Evolutionary conservation across 305 asterid species (phyloP), one percentile per base, ranked within the genome.

Genomic region (Andrographis paniculata): DNA sequence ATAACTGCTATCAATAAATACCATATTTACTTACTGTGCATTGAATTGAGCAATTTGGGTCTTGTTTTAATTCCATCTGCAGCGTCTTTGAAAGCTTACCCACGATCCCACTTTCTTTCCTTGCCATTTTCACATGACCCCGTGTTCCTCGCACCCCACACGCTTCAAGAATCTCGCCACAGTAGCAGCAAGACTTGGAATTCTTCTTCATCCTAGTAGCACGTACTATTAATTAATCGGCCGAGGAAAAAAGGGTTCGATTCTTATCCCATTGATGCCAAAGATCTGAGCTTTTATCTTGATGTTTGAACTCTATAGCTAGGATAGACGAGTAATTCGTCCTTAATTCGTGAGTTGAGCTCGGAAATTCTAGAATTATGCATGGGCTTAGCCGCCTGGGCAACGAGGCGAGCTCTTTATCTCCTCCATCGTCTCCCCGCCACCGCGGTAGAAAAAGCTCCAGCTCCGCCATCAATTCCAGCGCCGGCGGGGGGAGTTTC

Each of bases 381-480:
- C 96, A 83, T 88, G 95, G 95, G 68, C 68, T 76, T 48, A 89
- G 97, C 81, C 84, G 95, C 62, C 77, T 89, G 67, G 73, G 89
- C 65, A 82, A 71, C 79, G 92, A 84, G 55, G 80, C 43, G 62
- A 69, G 73, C 13, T 65, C 83, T 38, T 20, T 55, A 40, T 76
- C 84, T 14, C 84, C 84, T 51, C 84, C 80, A 57, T 41, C 75
- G 43, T 69, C 84, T 19, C 86, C 76, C 45, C 96, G 71, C 55
- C 87, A 22, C 73, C 82, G 60, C 9, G 79, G 68, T 52, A 57
- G 61, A 22, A 77, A 65, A 72, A 63, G 64, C 57, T 42, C 56
- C 54, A 35, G 54, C 52, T 16, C 63, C 55, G 52, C 37, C 47
- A 30, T 45, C 31, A 63, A 55, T 9, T 39, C 50, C 27, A 64